Evolutionary conservation across 805 yeast genomes (phyloP), one percentile per base, ranked within the genome.

Genomic region (Grigorovia transvaalensis): DNA sequence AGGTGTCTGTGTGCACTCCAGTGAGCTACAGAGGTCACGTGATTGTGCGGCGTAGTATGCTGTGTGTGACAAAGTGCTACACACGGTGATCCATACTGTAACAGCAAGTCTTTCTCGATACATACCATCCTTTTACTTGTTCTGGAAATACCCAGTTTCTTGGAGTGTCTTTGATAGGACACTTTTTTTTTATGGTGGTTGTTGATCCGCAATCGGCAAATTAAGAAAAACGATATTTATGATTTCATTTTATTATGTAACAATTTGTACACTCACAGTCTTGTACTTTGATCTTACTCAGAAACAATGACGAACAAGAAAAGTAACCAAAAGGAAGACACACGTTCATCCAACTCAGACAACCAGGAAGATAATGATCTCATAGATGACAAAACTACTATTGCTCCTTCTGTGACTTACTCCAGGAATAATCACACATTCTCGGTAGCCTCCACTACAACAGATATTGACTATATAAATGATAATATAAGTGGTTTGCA

Each of bases 331-430:
- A 29, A 48, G 13, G 48, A 48, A 15, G 46, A 46, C 20, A 43
- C 19, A 8, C 30, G 13, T 18, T 2, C 35, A 35, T 33, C 40
- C 27, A 38, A 27, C 4, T 9, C 19, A 19, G 9, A 15, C 9
- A 18, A 20, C 2, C 8, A 41, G n/a, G 35, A 15, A 3, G 41
- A 47, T 15, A 41, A 35, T 17, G 20, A 48, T 20, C 44, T 18
- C 18, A 5, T 15, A 17, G 56, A 51, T 30, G 56, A 51, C 20
- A 17, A 45, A 2, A 48, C 49, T 8, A 52, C 53, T 0, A 23
- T 51, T 11, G 51, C 51, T 4, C 55, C 57, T 8, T 51, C 54
- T 40, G 15, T 54, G 38, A 49, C 54, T 2, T 56, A 54, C 35
- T 52, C 54, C 1, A 44, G 53, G 13, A 44, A 48, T 15, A 18